Base-by-base conservation (phyloP, 768 basidiomycete species). In the Podaxis pistillaris region DNA sequence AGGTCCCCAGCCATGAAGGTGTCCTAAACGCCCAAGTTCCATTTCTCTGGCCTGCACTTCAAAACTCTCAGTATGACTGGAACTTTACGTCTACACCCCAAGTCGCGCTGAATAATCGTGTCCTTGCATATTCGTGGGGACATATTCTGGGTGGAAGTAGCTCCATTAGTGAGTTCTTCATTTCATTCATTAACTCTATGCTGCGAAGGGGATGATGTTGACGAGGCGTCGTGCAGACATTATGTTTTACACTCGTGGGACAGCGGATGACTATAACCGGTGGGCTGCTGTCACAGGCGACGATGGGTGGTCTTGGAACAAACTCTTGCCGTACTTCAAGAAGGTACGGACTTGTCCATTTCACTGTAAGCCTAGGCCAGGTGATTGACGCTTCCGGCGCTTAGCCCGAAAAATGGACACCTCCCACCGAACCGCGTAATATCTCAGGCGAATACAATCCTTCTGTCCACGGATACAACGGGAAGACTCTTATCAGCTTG, bases 361-460 rank as follows among this genome's bases (percentile, higher is more conserved):
- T 26, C 26, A 26, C 26, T 2, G 26, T 26, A 26, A 26, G 26
- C 26, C 26, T 26, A 26, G 26, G 26, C 26, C 26, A 3, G 1
- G 26, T 26, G 26, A 26, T 26, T 2, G 26, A 26, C 3, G 26
- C 26, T 26, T 26, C 3, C 26, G 26, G 26, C 26, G 26, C 26
- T 26, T 26, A 26, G 26, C 73, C 73, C 64, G 80, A 82, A 66
- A 70, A 66, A 44, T 76, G 71, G 64, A 66, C 64, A 1, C 64
- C 69, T 8, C 78, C 81, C 0, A 71, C 72, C 2, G 79, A 80
- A 59, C 59, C 69, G 9, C 79, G 79, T 60, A 69, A 79, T 62
- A 77, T 70, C 36, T 67, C 26, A 26, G 74, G 75, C 5, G 70
- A 81, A 63, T 77, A 71, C 58, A 65, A 77, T 60, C 78, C 81